Percentiles rank a stretch among this genome's conserved stretches.
Conservation (phyloP, 495 filamentous ascomycete species). For the Penicillium simplicissimum region DNA sequence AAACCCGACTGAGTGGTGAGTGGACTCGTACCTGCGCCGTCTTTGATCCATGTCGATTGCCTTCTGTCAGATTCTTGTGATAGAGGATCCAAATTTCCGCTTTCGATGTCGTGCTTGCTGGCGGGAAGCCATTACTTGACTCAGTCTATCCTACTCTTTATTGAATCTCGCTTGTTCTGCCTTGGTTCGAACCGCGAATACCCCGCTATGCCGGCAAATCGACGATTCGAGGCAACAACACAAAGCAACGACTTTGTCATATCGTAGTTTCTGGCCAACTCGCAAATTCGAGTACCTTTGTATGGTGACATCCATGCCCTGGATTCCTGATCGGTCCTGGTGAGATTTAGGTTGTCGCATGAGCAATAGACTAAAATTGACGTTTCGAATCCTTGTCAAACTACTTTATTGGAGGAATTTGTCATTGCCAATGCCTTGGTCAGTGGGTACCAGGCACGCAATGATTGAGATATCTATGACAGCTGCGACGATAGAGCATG, state of each 20-base stretch:
- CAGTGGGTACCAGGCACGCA: neutral
- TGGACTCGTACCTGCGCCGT: conserved; percentile 17
- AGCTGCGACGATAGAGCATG: neutral
- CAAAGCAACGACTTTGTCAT: neutral
- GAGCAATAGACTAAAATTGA: neutral
- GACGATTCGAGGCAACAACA: neutral
- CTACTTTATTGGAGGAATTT: neutral
- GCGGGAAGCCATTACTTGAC: neutral
- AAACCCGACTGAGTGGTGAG: neutral
- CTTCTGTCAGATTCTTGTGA: neutral
- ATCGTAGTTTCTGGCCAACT: neutral
- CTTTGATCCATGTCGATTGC: conserved; percentile 12
- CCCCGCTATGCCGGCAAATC: neutral
- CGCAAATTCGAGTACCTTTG: neutral
- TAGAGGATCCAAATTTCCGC: neutral
- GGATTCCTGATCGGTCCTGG: neutral
- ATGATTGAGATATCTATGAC: neutral
- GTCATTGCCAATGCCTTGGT: neutral
- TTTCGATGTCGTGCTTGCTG: neutral
- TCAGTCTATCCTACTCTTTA: neutral
- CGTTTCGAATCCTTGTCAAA: neutral
- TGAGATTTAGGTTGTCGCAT: neutral
- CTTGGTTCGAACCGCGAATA: neutral
- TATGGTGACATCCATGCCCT: neutral
- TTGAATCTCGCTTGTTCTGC: neutral